Base-by-base conservation (phyloP, 768 basidiomycete genomes). In the Hypholoma fasciculare region DNA sequence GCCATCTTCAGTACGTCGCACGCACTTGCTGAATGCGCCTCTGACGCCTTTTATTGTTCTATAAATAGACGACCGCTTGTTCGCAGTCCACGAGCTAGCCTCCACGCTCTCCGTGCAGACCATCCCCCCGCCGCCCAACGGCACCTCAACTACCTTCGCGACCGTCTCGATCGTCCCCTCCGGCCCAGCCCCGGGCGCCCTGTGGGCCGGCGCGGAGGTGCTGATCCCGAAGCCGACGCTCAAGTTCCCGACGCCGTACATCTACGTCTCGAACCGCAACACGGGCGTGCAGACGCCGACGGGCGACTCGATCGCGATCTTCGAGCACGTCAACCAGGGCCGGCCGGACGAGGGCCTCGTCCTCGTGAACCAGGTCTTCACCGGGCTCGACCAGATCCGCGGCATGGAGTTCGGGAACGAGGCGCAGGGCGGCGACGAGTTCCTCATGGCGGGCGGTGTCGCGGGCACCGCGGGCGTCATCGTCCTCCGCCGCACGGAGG, bases 241-340 rank as follows among this genome's bases (percentile, higher is more conserved):
- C 2, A 63, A 65, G 19, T 89, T 84, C 74, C 79, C 78, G 0
- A 73, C 62, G 3, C 76, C 81, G 0, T 85, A 82, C 62, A 80
- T 89, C 62, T 90, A 89, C 71, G 79, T 77, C 17, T 88, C 88
- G 4, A 90, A 90, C 72, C 79, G 88, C 42, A 88, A 89, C 69
- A 66, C 74, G 0, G 77, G 75, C 4, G 69, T 73, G 4, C 74
- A 74, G 54, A 82, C 83, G 54, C 68, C 81, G 20, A 77, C 78
- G 7, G 80, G 80, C 2, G 88, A 89, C 68, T 76, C 86, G 0
- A 85, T 89, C 49, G 86, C 83, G 6, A 82, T 89, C 54, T 86
- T 85, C 63, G 76, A 82, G 63, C 75, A 77, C 42, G 67, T 83
- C 38, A 70, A 76, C 44, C 60, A 71, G 49, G 74, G 69, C 8